Evolutionary conservation across 1,139 yeast genomes (phyloP).

Genomic region (Lodderomyces beijingensis): DNA sequence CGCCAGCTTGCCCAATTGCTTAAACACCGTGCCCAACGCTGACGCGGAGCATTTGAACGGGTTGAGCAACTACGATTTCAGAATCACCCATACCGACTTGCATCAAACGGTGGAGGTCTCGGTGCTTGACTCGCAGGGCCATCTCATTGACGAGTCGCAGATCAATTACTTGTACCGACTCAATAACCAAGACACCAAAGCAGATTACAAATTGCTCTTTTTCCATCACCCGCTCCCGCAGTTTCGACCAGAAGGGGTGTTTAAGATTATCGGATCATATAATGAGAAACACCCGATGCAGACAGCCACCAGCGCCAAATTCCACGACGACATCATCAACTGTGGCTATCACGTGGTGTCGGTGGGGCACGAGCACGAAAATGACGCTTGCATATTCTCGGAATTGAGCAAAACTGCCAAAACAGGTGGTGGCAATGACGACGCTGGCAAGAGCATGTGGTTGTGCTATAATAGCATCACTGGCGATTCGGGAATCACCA

Average conservation of each 20-base stretch:
- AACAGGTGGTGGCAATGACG: background rate
- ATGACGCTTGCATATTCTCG: conserved; percentile 46
- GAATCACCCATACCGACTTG: conserved; percentile 13
- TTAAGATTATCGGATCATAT: conserved; percentile 46
- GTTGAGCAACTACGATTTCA: conserved; percentile 33
- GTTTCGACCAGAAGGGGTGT: conserved; percentile 46
- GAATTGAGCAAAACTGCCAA: conserved; percentile 12
- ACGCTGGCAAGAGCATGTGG: conserved; percentile 23
- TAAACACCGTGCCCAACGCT: conserved; percentile 19
- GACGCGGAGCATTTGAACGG: conserved; percentile 22
- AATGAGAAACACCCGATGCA: conserved; percentile 41
- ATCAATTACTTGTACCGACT: conserved; percentile 24
- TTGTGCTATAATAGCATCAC: conserved; percentile 39
- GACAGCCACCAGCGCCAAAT: conserved; percentile 29
- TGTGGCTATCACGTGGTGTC: conserved; percentile 42
- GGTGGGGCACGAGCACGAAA: conserved; percentile 55
- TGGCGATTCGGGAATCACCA: conserved; percentile 35
- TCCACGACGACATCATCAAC: conserved; percentile 33
- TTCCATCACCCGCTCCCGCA: conserved; percentile 51
- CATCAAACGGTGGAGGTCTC: conserved; percentile 22
- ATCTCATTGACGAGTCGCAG: conserved; percentile 28
- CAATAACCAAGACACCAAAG: conserved; percentile 12
- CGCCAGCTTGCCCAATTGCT: conserved; percentile 35
- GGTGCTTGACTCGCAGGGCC: conserved; percentile 30
- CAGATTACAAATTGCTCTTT: conserved; percentile 33